Base-by-base conservation (phyloP, 2,329 filamentous ascomycete genomes). In the Raffaelea arxii region DNA sequence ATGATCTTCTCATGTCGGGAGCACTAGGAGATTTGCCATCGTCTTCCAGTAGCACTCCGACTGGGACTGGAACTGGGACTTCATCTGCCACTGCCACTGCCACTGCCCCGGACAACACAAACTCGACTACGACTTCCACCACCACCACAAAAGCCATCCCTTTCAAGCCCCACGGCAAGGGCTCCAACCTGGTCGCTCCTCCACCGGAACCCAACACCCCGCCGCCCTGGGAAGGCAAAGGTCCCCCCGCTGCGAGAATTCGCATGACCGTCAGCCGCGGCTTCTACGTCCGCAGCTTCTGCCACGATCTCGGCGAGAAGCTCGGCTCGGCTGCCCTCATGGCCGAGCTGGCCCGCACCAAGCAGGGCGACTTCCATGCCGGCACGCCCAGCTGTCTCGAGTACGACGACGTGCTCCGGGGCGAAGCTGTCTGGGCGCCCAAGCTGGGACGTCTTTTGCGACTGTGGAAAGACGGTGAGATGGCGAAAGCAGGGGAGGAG, bases 251-350 rank as follows among this genome's bases (percentile, higher is more conserved):
- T 1, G 86, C 79, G 42, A 84, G 79, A 59, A 79, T 98, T 49
- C 82, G 85, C 48, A 88, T 98, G 78, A 94, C 86, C 1, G 91
- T 96, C 44, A 89, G 89, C 2, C 94, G 89, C 1, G 92, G 92
- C 35, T 98, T 96, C 71, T 98, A 98, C 63, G 90, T 98, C 14
- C 84, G 92, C 52, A 94, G 86, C 48, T 80, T 98, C 55, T 90
- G 88, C 56, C 89, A 97, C 61, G 92, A 98, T 58, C 74, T 98
- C 4, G 92, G 91, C 21, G 72, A 81, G 54, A 88, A 87, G 55
- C 74, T 96, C 14, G 80, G 78, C 44, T 94, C 88, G 12, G 80
- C 86, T 22, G 92, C 77, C 27, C 73, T 92, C 54, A 97, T 98
- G 91, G 80, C 86, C 21, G 81, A 85, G 55, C 77, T 98, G 19